phyloP scores from a whole-genome alignment of 176 grass and related monocot genomes.

The Zea luxurians region DNA sequence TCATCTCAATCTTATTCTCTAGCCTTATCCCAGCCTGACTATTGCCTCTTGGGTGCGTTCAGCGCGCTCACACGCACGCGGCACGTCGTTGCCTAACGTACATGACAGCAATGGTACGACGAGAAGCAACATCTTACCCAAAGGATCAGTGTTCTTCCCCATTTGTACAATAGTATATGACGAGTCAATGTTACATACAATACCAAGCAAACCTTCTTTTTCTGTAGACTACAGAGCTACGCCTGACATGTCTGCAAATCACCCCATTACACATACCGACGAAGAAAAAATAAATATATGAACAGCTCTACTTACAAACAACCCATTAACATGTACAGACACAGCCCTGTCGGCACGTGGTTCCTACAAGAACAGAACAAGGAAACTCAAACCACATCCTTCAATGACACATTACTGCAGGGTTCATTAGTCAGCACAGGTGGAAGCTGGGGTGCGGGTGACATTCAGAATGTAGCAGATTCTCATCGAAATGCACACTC shows the following conservation, averaged over 20 bases:
- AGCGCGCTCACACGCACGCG: too few relatives aligned
- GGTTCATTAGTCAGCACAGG: neutral
- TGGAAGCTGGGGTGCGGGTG: neutral
- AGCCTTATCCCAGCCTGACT: too few relatives aligned
- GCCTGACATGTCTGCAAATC: slow-evolving; percentile 28
- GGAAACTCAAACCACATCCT: neutral
- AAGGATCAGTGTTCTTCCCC: slow-evolving; percentile 1
- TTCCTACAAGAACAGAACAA: neutral
- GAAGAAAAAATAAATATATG: too few relatives aligned
- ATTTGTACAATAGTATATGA: neutral
- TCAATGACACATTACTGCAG: neutral
- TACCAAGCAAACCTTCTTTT: neutral
- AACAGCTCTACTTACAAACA: neutral
- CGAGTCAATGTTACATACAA: neutral
- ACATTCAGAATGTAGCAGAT: neutral
- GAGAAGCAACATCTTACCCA: neutral
- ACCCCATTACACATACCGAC: slow-evolving; percentile 4
- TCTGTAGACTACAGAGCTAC: slow-evolving; percentile 33
- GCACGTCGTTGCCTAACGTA: too few relatives aligned
- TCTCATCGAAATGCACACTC: neutral
- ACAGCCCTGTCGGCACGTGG: neutral
- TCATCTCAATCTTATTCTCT: too few relatives aligned
- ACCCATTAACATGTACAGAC: slow-evolving; percentile 35
- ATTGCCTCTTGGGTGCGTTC: too few relatives aligned
- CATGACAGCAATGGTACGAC: neutral